Conservation (phyloP, 139 green algal genomes). For the Coccomyxa sp. region DNA sequence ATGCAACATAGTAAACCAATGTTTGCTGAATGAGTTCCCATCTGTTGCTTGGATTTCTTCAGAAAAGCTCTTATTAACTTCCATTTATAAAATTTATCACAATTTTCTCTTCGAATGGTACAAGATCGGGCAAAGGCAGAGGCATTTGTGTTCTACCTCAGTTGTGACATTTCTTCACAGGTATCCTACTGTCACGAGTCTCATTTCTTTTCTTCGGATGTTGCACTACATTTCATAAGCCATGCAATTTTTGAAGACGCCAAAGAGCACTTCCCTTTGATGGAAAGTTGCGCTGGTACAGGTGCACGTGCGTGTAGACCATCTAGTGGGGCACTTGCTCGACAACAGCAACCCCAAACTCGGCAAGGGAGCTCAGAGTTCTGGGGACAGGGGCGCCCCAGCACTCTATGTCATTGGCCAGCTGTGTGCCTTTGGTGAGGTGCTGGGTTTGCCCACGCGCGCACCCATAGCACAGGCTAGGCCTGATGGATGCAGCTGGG, state of each 20-base stretch:
- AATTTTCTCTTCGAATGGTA: too few species aligned
- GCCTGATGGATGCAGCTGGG: slow-evolving; percentile 38
- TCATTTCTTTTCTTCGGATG: neutral
- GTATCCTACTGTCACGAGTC: slow-evolving; percentile 6
- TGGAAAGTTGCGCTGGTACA: slow-evolving; percentile 9
- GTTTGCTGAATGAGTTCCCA: too few species aligned
- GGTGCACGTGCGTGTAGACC: slow-evolving; percentile 49
- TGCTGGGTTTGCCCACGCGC: slow-evolving; percentile 42
- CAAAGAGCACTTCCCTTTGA: too few species aligned
- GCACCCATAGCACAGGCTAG: slow-evolving; percentile 46
- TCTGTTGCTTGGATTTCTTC: too few species aligned
- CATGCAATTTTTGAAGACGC: neutral
- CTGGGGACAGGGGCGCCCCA: neutral
- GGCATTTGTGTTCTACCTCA: slow-evolving; percentile 61
- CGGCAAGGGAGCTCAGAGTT: neutral
- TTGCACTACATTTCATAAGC: neutral
- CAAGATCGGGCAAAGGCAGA: neutral
- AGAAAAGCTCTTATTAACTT: too few species aligned
- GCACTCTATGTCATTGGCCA: slow-evolving; percentile 45
- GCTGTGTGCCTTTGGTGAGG: slow-evolving; percentile 46
- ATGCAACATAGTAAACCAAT: too few species aligned
- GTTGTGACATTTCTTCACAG: slow-evolving; percentile 68
- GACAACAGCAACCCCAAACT: slow-evolving; percentile 4
- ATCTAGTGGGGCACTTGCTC: slow-evolving; percentile 44
- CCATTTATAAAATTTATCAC: too few species aligned